Percentiles rank a stretch among this genome's conserved stretches.
phyloP scores from a whole-genome alignment of 2,329 filamentous ascomycete species.

The Chrysoporthe austroafricana region DNA sequence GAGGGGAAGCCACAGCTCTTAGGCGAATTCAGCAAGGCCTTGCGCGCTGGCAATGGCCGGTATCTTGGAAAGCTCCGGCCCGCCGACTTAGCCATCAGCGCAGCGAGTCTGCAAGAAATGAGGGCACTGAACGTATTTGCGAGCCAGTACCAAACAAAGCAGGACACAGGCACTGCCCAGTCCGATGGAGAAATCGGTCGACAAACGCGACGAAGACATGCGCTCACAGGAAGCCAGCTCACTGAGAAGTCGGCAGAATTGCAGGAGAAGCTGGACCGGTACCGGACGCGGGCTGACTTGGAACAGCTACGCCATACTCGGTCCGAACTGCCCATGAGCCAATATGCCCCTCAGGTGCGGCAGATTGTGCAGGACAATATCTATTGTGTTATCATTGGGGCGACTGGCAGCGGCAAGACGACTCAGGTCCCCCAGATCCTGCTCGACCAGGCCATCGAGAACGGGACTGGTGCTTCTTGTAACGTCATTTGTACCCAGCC shows the following conservation, averaged over 20 bases:
- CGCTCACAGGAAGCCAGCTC: neutral
- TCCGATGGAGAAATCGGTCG: neutral
- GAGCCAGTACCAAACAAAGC: neutral
- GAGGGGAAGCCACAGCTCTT: constrained; percentile 8
- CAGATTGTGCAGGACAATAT: constrained; percentile 23
- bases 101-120: neutral
- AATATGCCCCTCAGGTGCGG: constrained; percentile 15
- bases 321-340: constrained; percentile 23
- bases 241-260: constrained; percentile 3
- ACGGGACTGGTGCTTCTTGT: constrained; percentile 45
- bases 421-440: constrained; percentile 57
- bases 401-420: constrained; percentile 27
- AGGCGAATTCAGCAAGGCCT: neutral
- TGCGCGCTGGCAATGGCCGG: constrained; percentile 9
- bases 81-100: neutral
- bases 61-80: constrained; percentile 8
- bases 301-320: constrained; percentile 3
- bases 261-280: neutral
- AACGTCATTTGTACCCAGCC: constrained; percentile 56
- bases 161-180: neutral
- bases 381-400: constrained; percentile 25
- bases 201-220: neutral
- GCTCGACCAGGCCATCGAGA: constrained; percentile 49
- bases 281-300: constrained; percentile 11
- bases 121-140: neutral